Base-by-base conservation (phyloP, 148 eudicot species). In the Diospyros kaki region DNA sequence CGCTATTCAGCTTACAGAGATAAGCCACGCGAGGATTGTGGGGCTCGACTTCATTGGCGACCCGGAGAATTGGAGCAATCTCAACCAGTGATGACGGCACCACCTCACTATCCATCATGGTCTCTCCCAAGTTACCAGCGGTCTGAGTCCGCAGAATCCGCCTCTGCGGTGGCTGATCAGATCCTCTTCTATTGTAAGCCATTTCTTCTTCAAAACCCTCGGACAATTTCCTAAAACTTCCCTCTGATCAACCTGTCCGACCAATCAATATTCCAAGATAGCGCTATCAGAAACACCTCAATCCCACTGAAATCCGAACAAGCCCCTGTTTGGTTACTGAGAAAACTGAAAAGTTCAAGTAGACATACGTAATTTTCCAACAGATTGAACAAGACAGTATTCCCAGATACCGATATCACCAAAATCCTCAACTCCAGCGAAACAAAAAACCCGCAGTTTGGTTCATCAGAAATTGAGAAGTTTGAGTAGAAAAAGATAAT, bases 11-110 rank as follows among this genome's bases (percentile, higher is more conserved):
- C 87, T 77, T 80, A 89, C 93, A 89, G 3, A 89, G 89, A 68
- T 89, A 87, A 76, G 89, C 93, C 48, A 89, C 93, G 61, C 93
- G 79, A 39, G 89, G 81, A 60, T 87, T 89, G 71, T 66, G 81
- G 65, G 83, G 69, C 77, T 89, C 93, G 18, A 89, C 93, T 64
- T 89, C 93, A 69, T 89, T 89, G 55, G 90, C 93, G 15, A 89
- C 93, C 70, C 93, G 88, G 64, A 89, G 86, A 81, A 89, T 89
- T 0, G 93, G 93, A 12, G 93, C 93, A 70, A 89, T 89, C 66
- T 89, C 89, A 18, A 83, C 87, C 58, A 89, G 77, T 39, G 93
- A 87, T 8, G 90, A 89, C 6, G 93, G 93, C 59, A 89, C 93
- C 66, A 89, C 90, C 71, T 89, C 93, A 79, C 90, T 89, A 53